Percentiles rank a stretch among this genome's conserved stretches.
Evolutionary conservation across 192 early-diverging fungal genomes (phyloP).

Genomic region (Coemansia sp.): DNA sequence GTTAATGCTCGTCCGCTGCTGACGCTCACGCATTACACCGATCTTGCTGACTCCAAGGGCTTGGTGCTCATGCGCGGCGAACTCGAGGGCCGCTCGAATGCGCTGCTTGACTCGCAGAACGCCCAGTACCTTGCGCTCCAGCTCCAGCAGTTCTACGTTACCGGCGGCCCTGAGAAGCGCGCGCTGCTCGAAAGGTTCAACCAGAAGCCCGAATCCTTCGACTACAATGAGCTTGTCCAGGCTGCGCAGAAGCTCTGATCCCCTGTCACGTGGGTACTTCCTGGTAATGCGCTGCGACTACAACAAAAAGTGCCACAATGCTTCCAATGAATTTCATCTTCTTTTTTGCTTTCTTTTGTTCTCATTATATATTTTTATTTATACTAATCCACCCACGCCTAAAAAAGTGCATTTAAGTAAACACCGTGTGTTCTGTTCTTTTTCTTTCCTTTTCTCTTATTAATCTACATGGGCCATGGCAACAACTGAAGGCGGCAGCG

Average conservation of each 20-base stretch:
- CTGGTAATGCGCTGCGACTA: too few species aligned
- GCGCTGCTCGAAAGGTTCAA: conserved; percentile 78
- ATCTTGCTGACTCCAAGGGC: conserved; percentile 73
- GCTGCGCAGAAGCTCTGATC: conserved; percentile 49
- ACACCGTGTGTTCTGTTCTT: too few species aligned
- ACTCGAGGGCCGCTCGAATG: conserved; percentile 52
- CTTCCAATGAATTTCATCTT: not conserved
- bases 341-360: not conserved
- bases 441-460: conserved; percentile 1
- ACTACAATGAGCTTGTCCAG: conserved; percentile 64
- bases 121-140: conserved; percentile 79
- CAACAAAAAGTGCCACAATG: too few species aligned
- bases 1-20: conserved; percentile 77
- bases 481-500: not conserved
- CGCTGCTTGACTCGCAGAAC: conserved; percentile 61
- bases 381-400: too few species aligned
- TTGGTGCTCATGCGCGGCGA: conserved; percentile 92
- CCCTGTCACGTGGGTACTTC: not conserved
- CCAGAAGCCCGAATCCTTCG: conserved; percentile 71
- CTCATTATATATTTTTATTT: not conserved
- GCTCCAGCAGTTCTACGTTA: conserved; percentile 88
- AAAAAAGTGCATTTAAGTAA: too few species aligned
- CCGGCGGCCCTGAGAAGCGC: conserved; percentile 64
- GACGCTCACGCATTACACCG: conserved; percentile 86
- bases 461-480: not conserved